Percentiles rank a stretch among this genome's conserved stretches.
phyloP scores from a whole-genome alignment of 2,329 filamentous ascomycete species.

The Ophiostoma pallidulum region DNA sequence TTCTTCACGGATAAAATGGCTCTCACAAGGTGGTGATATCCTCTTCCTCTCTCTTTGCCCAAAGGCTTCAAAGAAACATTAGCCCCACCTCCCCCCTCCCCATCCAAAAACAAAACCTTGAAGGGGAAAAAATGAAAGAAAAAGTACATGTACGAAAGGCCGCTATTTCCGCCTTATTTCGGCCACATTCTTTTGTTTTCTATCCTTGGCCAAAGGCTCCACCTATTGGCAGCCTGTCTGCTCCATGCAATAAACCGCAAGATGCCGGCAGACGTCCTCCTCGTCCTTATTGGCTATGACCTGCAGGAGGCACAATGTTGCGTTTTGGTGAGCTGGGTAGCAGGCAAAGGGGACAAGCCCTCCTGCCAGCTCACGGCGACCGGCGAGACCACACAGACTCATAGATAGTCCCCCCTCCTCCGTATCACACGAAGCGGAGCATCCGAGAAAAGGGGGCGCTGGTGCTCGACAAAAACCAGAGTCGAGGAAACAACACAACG shows the following conservation, averaged over 20 bases:
- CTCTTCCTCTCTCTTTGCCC: no score
- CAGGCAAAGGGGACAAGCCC: neutral
- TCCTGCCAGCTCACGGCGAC: neutral
- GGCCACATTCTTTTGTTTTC: neutral
- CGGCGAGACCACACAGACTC: neutral
- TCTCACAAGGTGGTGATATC: no score
- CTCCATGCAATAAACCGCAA: neutral
- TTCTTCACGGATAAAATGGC: no score
- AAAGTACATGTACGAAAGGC: neutral
- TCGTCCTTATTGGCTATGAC: neutral
- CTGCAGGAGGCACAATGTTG: slow-evolving; percentile 1
- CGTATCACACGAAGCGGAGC: no score
- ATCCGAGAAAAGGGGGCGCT: no score
- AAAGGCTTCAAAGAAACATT: no score
- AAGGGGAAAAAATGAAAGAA: no score
- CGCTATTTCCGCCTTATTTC: neutral
- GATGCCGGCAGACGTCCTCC: neutral
- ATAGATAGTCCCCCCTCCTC: no score
- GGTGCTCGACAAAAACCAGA: neutral
- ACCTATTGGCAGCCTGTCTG: neutral
- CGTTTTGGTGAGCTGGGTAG: neutral
- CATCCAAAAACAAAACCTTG: no score
- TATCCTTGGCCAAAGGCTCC: neutral
- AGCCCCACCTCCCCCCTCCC: no score
- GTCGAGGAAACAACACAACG: neutral